These are phyloP conservation scores for Westerdykella aurantiaca DNA, from an alignment of 2,329 filamentous ascomycete genomes.

Conservation along the genomic window DNA sequence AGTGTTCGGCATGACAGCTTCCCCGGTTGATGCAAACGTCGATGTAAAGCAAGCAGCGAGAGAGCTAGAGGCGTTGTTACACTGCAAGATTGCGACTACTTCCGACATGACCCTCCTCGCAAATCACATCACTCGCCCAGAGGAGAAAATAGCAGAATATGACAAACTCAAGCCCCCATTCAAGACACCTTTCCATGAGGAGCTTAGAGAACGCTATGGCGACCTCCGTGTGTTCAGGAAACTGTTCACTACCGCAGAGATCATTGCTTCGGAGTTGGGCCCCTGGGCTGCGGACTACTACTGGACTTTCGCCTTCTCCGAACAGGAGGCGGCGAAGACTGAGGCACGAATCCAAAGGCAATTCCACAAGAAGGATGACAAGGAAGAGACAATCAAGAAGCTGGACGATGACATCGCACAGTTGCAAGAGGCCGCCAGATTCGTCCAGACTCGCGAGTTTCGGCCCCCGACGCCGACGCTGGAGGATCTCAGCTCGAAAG, in stretches of 20 bases:
- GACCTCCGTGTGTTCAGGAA: conserved; percentile 50
- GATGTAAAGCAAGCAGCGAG: conserved; percentile 64
- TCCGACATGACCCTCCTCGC: conserved; percentile 55
- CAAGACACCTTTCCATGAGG: conserved; percentile 59
- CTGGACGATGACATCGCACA: conserved; percentile 51
- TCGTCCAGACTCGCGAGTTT: conserved; percentile 52
- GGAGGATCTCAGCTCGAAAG: conserved; percentile 64
- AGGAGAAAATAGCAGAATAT: conserved; percentile 54
- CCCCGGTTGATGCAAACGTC: conserved; percentile 77
- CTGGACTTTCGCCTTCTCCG: conserved; percentile 65
- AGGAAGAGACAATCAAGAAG: conserved; percentile 26
- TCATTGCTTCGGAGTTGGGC: conserved; percentile 63
- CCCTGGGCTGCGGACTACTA: conserved; percentile 78
- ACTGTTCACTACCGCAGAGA: conserved; percentile 55
- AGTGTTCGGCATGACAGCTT: conserved; percentile 95
- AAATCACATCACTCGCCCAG: conserved; percentile 54
- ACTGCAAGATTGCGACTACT: conserved; percentile 78
- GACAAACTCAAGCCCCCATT: conserved; percentile 49
- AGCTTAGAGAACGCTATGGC: conserved; percentile 50
- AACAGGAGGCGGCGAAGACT: conserved; percentile 57
- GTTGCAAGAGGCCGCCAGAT: conserved; percentile 53
- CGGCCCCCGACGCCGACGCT: conserved; percentile 33
- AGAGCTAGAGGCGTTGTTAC: conserved; percentile 69
- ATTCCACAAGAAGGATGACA: conserved; percentile 20
- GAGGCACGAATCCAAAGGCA: conserved; percentile 50